phyloP scores from a whole-genome alignment of 805 yeast genomes.

The Pichia insulana region DNA sequence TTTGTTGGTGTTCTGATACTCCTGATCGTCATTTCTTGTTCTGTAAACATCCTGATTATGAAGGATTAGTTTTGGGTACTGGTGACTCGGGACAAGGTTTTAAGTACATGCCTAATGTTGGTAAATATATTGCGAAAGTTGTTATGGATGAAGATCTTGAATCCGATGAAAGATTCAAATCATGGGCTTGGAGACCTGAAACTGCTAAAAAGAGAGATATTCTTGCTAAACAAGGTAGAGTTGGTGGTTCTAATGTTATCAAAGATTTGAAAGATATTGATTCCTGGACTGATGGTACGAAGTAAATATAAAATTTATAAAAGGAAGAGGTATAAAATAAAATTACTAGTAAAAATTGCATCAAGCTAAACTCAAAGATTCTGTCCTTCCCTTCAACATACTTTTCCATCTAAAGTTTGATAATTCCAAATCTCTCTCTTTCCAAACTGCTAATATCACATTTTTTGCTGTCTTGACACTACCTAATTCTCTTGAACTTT shows the following conservation, averaged over 20 bases:
- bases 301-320: too few species aligned
- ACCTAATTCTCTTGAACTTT: conserved; percentile 29
- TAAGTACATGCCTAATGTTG: conserved; percentile 39
- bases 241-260: conserved; percentile 15
- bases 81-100: conserved; percentile 44
- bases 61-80: conserved; percentile 32
- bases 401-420: conserved; percentile 29
- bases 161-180: conserved; percentile 18
- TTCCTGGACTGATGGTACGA: conserved; percentile 11
- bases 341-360: too few species aligned
- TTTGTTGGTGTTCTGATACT: conserved; percentile 36
- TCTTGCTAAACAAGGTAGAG: conserved; percentile 13
- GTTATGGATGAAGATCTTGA: conserved; percentile 24
- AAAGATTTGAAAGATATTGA: conserved; percentile 15
- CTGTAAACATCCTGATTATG: conserved; percentile 29
- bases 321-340: too few species aligned
- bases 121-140: conserved; percentile 32
- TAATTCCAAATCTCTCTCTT: conserved; percentile 29
- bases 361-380: conserved; percentile 33
- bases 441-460: conserved; percentile 33
- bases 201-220: conserved; percentile 27
- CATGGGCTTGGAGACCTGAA: conserved; percentile 33
- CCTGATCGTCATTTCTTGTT: conserved; percentile 33
- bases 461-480: conserved; percentile 31
- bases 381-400: conserved; percentile 29